phyloP scores from a whole-genome alignment of 1,284 basidiomycete species.

The Cryptococcus maquisensis region DNA sequence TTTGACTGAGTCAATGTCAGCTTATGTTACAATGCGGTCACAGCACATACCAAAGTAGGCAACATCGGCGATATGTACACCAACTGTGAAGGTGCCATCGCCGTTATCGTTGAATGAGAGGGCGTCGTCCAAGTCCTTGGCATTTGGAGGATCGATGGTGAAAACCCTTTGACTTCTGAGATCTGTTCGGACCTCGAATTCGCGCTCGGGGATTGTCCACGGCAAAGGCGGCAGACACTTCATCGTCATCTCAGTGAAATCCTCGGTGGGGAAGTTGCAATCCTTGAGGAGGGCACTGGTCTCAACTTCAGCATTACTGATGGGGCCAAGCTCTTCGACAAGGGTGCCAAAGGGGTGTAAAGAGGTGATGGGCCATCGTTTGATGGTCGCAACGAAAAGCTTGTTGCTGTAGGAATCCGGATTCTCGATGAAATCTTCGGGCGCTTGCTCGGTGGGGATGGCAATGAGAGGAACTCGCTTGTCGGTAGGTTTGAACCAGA shows the following conservation, averaged over 20 bases:
- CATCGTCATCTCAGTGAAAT: conserved; percentile 86
- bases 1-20: conserved; percentile 57
- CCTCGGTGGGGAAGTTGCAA: conserved; percentile 94
- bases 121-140: conserved; percentile 93
- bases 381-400: conserved; percentile 97
- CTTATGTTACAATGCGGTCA: not conserved
- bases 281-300: conserved; percentile 96
- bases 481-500: conserved; percentile 99
- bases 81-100: conserved; percentile 85
- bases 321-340: conserved; percentile 97
- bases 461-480: conserved; percentile 98
- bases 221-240: conserved; percentile 93
- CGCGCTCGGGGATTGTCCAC: conserved; percentile 90
- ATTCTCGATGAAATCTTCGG: conserved; percentile 91
- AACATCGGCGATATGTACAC: conserved; percentile 93
- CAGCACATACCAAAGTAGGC: conserved; percentile 67
- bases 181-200: conserved; percentile 81
- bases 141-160: conserved; percentile 84
- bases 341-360: conserved; percentile 98
- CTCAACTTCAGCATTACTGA: conserved; percentile 95
- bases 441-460: conserved; percentile 99
- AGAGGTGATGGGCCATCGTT: conserved; percentile 80
- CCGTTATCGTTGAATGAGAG: conserved; percentile 82
- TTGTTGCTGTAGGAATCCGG: conserved; percentile 85
- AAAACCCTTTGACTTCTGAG: conserved; percentile 80